Base-by-base conservation (phyloP, 2,329 filamentous ascomycete genomes). In the Aspergillus hortae region DNA sequence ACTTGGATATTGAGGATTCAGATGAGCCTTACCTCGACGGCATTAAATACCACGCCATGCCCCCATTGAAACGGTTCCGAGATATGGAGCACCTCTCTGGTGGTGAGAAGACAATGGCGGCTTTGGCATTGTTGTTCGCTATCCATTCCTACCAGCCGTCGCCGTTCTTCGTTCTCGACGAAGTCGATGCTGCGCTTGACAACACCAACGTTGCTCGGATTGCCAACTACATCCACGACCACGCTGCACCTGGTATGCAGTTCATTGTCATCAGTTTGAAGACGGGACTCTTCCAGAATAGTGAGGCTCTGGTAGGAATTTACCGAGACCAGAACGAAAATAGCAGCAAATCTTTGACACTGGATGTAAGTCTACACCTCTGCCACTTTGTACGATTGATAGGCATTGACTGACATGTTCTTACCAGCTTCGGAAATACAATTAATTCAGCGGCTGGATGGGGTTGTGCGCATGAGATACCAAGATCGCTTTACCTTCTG, bases 31-130 rank as follows among this genome's bases (percentile, higher is more conserved):
- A 97, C 70, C 83, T 96, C 4, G 90, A 89, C 38, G 94, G 94
- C 30, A 91, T 99, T 74, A 96, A 96, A 68, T 99, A 99, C 74
- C 92, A 97, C 69, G 95, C 94, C 56, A 99, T 97, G 92, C 94
- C 94, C 17, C 94, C 94, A 1, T 84, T 96, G 56, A 99, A 99
- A 77, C 90, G 94, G 43, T 99, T 99, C 82, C 84, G 94, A 63
- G 95, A 99, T 71, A 99, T 99, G 94, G 94, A 99, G 72, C 94
- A 96, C 69, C 78, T 99, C 9, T 96, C 90, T 1, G 94, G 94
- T 64, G 94, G 94, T 51, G 94, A 99, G 75, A 99, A 99, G 80
- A 99, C 94, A 0, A 99, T 99, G 87, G 94, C 94, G 1, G 94
- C 94, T 12, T 79, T 99, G 36, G 94, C 94, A n/a, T 80, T 99